phyloP scores from a whole-genome alignment of 2,329 filamentous ascomycete species.

The Pestalotiopsis sp. region DNA sequence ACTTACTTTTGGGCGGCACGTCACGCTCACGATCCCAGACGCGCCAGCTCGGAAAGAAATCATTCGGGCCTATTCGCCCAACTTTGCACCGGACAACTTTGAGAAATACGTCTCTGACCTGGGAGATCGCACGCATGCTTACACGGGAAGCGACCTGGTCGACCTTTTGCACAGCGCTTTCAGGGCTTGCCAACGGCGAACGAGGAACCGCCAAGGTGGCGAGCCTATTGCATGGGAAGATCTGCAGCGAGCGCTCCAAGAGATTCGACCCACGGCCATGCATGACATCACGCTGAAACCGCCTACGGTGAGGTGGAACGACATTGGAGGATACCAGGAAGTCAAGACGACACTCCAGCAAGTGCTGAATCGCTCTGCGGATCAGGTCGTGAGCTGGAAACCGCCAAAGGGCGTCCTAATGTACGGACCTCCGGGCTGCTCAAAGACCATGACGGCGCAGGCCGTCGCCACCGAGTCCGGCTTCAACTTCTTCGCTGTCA shows the following conservation, averaged over 20 bases:
- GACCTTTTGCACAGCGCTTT: conserved; percentile 60
- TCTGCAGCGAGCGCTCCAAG: conserved; percentile 37
- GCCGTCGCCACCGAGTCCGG: conserved; percentile 88
- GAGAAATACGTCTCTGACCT: conserved; percentile 61
- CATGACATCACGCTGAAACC: conserved; percentile 87
- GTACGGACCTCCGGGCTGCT: conserved; percentile 92
- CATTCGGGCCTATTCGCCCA: conserved; percentile 59
- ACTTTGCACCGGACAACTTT: conserved; percentile 47
- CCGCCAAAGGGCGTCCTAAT: conserved; percentile 83
- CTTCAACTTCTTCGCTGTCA: conserved; percentile 92
- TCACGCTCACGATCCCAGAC: conserved; percentile 80
- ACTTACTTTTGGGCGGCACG: conserved; percentile 66
- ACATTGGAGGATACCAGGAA: conserved; percentile 82
- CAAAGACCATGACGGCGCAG: conserved; percentile 90
- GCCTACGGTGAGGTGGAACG: conserved; percentile 81
- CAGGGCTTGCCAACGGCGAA: conserved; percentile 24
- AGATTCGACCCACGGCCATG: conserved; percentile 73
- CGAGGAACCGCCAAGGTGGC: conserved; percentile 17
- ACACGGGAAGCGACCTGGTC: conserved; percentile 77
- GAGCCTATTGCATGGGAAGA: conserved; percentile 45
- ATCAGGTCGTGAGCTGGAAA: conserved; percentile 39
- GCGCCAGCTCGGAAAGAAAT: conserved; percentile 73
- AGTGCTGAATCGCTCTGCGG: conserved; percentile 43
- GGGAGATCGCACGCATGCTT: conserved; percentile 81
- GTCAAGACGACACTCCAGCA: conserved; percentile 66